Evolutionary conservation across 495 filamentous ascomycete genomes (phyloP), one percentile per base, ranked within the genome.

Genomic region (Xylaria palmicola): DNA sequence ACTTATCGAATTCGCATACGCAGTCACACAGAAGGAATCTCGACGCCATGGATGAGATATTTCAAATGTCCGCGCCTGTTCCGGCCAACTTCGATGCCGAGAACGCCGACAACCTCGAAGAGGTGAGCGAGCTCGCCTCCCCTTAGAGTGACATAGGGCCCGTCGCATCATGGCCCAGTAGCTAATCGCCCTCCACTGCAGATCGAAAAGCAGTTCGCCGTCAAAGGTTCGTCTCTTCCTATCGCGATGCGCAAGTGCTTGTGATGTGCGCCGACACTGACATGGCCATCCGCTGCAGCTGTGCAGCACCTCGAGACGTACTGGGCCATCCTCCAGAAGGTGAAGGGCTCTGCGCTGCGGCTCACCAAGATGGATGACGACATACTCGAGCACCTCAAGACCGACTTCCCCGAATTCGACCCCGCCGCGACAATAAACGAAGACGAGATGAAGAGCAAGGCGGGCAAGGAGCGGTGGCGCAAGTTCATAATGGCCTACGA

Each of bases 131-230:
- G 24, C 52, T 3, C 13, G 5, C 22, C 22, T 49, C 15, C 44
- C 45, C 27, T 19, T 5, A 49, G 4, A 47, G 19, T 34, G 2
- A 10, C 10, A 13, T 13, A 13, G 5, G 6, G 32, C 7, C 0
- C 36, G 29, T 44, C 36, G 53, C 37, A 13, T 22, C 6, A n/a
- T n/a, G n/a, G n/a, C n/a, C n/a, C 19, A 5, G 1, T 39, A 1
- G 32, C 59, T 61, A 55, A 61, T 48, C 40, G 22, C 22, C 30
- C 6, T 10, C n/a, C 26, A 10, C 44, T 37, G 5, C 50, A 98
- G 91, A 97, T 98, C 72, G 94, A 99, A 84, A 97, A 97, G 82
- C 95, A 98, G 76, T 99, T 99, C 68, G 94, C 95, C 34, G 94
- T 99, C 66, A 98, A 98, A 82, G 90, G 90, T 91, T 68, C 22